A percentile compares a stretch with the other conserved stretches of the same genome.
phyloP scores from a whole-genome alignment of 2,329 filamentous ascomycete genomes.

The Aspergillus pseudonomiae region DNA sequence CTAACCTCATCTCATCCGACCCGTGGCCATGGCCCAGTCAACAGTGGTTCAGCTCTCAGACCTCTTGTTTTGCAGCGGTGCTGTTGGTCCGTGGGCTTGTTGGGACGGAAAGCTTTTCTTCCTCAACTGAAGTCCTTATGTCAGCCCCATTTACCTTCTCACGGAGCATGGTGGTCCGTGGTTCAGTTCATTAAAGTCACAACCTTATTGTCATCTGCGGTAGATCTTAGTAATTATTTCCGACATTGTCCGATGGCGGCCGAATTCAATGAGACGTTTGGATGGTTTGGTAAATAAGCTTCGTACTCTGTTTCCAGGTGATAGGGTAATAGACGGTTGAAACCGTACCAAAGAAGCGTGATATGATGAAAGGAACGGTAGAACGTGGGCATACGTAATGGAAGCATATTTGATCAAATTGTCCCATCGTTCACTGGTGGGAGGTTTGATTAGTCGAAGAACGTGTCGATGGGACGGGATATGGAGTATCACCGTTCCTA shows the following conservation, averaged over 20 bases:
- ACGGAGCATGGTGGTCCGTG: neutral
- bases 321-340: neutral
- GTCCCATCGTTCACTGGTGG: neutral
- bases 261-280: neutral
- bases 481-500: neutral
- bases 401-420: neutral
- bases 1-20: neutral
- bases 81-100: neutral
- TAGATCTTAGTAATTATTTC: neutral
- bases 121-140: neutral
- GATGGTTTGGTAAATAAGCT: neutral
- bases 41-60: neutral
- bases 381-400: neutral
- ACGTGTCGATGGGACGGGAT: neutral
- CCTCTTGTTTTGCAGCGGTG: neutral
- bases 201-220: neutral
- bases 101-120: neutral
- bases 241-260: neutral
- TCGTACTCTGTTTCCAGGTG: neutral
- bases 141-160: neutral
- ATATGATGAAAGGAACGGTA: neutral
- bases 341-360: neutral
- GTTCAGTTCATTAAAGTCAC: neutral
- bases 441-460: too few species aligned
- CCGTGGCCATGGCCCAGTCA: neutral